Percentiles rank a stretch among this genome's conserved stretches.
Evolutionary conservation across 1,139 yeast species (phyloP).

Genomic region (Diutina neorugosa): DNA sequence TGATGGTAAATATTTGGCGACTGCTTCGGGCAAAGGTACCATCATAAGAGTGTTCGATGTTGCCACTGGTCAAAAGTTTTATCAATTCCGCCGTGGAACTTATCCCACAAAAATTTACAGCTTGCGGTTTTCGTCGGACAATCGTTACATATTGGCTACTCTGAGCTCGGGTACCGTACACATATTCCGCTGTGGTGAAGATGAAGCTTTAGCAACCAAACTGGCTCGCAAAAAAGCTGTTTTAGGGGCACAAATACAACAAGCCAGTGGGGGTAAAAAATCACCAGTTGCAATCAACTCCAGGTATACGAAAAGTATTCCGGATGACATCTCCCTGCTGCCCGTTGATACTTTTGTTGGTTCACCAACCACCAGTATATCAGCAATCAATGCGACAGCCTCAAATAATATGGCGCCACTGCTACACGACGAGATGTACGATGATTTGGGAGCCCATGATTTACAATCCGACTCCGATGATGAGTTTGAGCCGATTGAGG

Average conservation of each 20-base stretch:
- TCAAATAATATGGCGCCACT: slow-evolving; percentile 6
- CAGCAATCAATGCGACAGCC: slow-evolving; percentile 4
- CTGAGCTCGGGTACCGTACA: slow-evolving; percentile 92
- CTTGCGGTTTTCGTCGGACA: slow-evolving; percentile 66
- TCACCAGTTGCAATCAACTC: neutral
- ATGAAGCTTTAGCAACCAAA: slow-evolving; percentile 36
- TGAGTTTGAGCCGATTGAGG: slow-evolving; percentile 9
- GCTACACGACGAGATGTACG: slow-evolving; percentile 11
- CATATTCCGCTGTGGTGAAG: slow-evolving; percentile 63
- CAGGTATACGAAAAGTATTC: neutral
- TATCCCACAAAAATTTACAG: slow-evolving; percentile 86
- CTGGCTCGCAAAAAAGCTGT: slow-evolving; percentile 14
- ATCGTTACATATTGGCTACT: slow-evolving; percentile 67
- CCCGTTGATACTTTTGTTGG: slow-evolving; percentile 1
- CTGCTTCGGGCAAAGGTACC: slow-evolving; percentile 94
- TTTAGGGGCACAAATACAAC: slow-evolving; percentile 6
- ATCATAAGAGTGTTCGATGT: slow-evolving; percentile 82
- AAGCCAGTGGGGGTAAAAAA: slow-evolving; percentile 7
- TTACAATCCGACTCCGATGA: slow-evolving; percentile 13
- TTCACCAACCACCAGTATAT: neutral
- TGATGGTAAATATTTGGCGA: slow-evolving; percentile 78
- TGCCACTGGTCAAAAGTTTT: slow-evolving; percentile 68
- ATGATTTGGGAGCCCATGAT: slow-evolving; percentile 22
- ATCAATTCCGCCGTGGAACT: slow-evolving; percentile 89
- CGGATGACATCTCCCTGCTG: neutral